A percentile compares a stretch with the other conserved stretches of the same genome.
These are phyloP conservation scores for Fremontodendron californicum DNA, from an alignment of 345 rosid genomes.

Conservation along the genomic window DNA sequence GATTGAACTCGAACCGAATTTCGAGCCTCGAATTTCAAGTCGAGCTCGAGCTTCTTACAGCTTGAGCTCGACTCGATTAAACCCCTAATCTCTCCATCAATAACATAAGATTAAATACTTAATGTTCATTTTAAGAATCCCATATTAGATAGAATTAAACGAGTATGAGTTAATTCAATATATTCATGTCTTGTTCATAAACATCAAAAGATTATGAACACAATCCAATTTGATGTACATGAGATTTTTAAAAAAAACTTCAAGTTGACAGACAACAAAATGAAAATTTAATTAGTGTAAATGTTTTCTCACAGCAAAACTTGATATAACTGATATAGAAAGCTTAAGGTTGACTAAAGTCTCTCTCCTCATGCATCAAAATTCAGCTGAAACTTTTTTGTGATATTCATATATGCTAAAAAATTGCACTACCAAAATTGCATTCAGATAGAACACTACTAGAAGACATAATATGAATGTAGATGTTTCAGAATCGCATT, in stretches of 20 bases:
- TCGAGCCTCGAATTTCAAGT: too few species aligned
- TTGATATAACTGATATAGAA: neutral
- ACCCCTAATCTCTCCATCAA: neutral
- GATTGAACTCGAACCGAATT: too few species aligned
- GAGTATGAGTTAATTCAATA: neutral
- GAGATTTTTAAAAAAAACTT: neutral
- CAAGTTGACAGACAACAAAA: neutral
- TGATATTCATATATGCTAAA: neutral
- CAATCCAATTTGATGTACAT: neutral
- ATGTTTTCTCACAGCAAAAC: neutral
- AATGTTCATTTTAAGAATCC: neutral
- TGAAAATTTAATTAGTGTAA: neutral
- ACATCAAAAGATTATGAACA: neutral
- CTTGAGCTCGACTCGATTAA: too few species aligned
- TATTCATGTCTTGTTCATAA: neutral
- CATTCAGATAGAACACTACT: neutral
- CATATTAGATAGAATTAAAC: neutral
- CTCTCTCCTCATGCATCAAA: neutral
- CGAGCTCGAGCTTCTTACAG: too few species aligned
- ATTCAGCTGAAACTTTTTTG: neutral
- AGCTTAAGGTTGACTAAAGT: neutral
- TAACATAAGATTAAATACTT: neutral
- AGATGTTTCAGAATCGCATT: neutral
- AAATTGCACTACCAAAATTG: neutral
- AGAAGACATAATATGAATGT: neutral